A percentile compares a stretch with the other conserved stretches of the same genome.
Conservation (phyloP, 2,329 filamentous ascomycete species). For the Trichoderma endophyticum region DNA sequence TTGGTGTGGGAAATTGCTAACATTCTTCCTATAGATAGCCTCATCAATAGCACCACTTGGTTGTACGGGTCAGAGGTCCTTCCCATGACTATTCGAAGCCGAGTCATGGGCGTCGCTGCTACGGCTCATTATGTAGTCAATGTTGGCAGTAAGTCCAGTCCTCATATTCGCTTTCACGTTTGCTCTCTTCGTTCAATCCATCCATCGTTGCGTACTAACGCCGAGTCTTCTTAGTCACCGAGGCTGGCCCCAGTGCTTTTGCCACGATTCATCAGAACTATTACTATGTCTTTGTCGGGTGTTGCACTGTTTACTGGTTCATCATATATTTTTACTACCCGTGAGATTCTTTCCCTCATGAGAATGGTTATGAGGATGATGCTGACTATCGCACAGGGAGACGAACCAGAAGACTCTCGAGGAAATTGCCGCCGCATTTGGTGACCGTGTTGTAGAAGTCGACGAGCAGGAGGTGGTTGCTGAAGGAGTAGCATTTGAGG, state of each 20-base stretch:
- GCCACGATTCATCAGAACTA: neutral
- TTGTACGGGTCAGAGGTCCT: neutral
- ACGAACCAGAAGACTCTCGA: neutral
- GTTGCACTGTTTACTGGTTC: neutral
- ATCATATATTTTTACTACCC: neutral
- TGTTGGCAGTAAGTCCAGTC: neutral
- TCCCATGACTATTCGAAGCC: neutral
- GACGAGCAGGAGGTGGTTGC: neutral
- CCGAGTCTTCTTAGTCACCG: neutral
- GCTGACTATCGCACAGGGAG: neutral
- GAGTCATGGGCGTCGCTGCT: neutral
- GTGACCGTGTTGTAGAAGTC: neutral
- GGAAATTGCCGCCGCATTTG: neutral
- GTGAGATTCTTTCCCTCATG: neutral
- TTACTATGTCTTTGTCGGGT: neutral
- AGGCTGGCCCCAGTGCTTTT: neutral
- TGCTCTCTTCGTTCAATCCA: neutral
- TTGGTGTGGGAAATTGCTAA: neutral
- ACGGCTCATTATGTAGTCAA: neutral
- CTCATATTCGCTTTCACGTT: neutral
- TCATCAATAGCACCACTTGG: neutral
- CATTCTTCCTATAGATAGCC: neutral
- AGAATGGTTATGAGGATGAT: neutral
- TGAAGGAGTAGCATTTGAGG: neutral
- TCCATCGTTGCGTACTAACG: neutral